Conservation (phyloP, 108 stramenopile species). For the Bacterosira constricta region DNA sequence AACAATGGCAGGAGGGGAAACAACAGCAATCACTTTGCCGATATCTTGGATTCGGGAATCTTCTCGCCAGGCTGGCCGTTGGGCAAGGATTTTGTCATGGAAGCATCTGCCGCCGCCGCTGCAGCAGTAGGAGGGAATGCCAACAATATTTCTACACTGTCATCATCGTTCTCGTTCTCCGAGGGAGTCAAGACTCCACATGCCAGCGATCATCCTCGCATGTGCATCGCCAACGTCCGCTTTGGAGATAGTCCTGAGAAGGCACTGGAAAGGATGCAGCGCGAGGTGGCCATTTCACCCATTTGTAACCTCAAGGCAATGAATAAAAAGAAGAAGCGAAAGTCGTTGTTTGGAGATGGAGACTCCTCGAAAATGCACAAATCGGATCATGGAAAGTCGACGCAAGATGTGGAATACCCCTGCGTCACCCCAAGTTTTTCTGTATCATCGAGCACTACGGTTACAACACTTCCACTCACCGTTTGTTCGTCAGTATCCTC, state of each 20-base stretch:
- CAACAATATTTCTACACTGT: neutral
- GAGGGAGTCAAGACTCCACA: conserved; percentile 43
- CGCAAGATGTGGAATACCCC: neutral
- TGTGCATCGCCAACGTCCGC: conserved; percentile 48
- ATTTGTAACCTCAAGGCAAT: conserved; percentile 19
- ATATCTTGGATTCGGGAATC: conserved; percentile 25
- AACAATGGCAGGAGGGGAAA: conserved; percentile 11
- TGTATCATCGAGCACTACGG: conserved; percentile 35
- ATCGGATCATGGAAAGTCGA: neutral
- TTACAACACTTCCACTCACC: conserved; percentile 39
- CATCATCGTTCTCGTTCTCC: conserved; percentile 15
- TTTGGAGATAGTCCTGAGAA: conserved; percentile 21
- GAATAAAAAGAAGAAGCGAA: conserved; percentile 16
- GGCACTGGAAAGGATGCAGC: conserved; percentile 19
- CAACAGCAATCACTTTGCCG: conserved; percentile 13
- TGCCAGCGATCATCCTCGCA: conserved; percentile 32
- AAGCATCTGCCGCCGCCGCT: neutral
- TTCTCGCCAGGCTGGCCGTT: conserved; percentile 34
- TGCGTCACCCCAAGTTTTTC: conserved; percentile 41
- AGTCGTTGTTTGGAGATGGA: conserved; percentile 23
- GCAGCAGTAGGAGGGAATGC: too few species aligned
- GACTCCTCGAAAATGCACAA: too few species aligned
- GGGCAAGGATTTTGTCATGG: conserved; percentile 30
- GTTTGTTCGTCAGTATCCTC: conserved; percentile 34
- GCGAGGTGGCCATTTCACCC: conserved; percentile 45